A percentile compares a stretch with the other conserved stretches of the same genome.
phyloP scores from a whole-genome alignment of 768 basidiomycete genomes.

The Pleurotus tuber-regium region DNA sequence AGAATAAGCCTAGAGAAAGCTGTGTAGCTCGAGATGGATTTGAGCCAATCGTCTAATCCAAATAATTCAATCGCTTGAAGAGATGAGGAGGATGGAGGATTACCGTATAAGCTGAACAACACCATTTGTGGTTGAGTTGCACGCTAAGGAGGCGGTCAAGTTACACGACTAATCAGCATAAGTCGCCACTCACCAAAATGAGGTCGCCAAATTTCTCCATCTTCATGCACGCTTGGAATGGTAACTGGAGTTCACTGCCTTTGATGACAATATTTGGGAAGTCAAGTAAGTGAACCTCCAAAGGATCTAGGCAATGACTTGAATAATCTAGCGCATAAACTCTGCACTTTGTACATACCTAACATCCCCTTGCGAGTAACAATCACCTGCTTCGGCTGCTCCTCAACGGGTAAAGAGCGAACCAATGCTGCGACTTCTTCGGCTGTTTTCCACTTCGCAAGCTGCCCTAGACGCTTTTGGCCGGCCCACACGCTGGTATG shows the following conservation, averaged over 20 bases:
- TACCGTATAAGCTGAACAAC: conserved; percentile 92
- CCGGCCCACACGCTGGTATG: conserved; percentile 99
- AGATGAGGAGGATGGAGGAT: conserved; percentile 13
- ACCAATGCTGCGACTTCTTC: conserved; percentile 99
- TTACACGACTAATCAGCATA: not conserved
- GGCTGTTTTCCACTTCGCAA: conserved; percentile 99
- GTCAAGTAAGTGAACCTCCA: conserved; percentile 98
- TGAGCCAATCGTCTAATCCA: conserved; percentile 89
- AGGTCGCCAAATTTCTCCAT: conserved; percentile 99
- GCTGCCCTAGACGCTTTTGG: conserved; percentile 98
- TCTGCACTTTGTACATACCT: conserved; percentile 44
- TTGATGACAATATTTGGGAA: conserved; percentile 99
- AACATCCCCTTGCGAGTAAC: conserved; percentile 99
- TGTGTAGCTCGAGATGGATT: conserved; percentile 98
- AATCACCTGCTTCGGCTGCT: conserved; percentile 99
- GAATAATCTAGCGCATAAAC: not conserved
- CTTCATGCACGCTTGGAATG: conserved; percentile 99
- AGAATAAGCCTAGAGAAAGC: conserved; percentile 98
- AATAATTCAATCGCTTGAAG: conserved; percentile 12
- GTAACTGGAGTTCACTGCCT: conserved; percentile 95
- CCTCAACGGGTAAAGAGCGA: conserved; percentile 98
- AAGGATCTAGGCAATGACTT: conserved; percentile 54
- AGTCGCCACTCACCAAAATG: conserved; percentile 58
- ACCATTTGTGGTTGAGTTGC: conserved; percentile 99
- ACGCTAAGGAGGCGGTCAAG: conserved; percentile 44